A percentile compares a stretch with the other conserved stretches of the same genome.
Evolutionary conservation across 768 basidiomycete genomes (phyloP).

Genomic region (Chiua virens): DNA sequence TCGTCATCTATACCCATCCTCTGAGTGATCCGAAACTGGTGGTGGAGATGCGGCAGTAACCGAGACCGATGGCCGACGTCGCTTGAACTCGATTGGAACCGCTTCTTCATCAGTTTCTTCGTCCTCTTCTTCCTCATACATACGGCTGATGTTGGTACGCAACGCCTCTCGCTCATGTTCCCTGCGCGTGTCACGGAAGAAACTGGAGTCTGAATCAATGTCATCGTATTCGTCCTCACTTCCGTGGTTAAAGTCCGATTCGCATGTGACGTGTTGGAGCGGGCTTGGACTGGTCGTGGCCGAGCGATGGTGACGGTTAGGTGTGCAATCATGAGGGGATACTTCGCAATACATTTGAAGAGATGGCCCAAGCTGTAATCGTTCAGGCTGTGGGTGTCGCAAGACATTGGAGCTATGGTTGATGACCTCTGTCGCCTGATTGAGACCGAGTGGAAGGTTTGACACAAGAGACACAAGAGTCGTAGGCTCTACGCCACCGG

Average conservation of each 20-base stretch:
- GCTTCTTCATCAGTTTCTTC: conserved; percentile 39
- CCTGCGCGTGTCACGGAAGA: conserved; percentile 31
- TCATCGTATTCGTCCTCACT: conserved; percentile 34
- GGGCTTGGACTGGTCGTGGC: conserved; percentile 41
- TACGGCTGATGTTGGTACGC: conserved; percentile 33
- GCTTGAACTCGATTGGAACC: conserved; percentile 35
- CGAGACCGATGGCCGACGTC: conserved; percentile 34
- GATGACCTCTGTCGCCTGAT: conserved; percentile 22
- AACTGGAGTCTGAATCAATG: conserved; percentile 34
- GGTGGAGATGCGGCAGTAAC: conserved; percentile 27
- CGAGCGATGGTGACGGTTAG: conserved; percentile 28
- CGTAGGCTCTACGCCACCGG: conserved; percentile 41
- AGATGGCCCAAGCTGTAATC: conserved; percentile 19
- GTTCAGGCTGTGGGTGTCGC: conserved; percentile 35
- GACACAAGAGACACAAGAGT: conserved; percentile 35
- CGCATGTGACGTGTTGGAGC: conserved; percentile 34
- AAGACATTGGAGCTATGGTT: conserved; percentile 16
- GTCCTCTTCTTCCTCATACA: conserved; percentile 32
- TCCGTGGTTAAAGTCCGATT: conserved; percentile 29
- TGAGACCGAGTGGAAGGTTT: conserved; percentile 36
- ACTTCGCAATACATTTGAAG: conserved; percentile 26
- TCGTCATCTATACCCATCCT: conserved; percentile 13
- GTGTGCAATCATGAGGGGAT: conserved; percentile 19
- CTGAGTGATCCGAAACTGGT: conserved; percentile 18
- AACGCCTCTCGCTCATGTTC: conserved; percentile 25